Base-by-base conservation (phyloP, 768 basidiomycete genomes). In the Asterophora lycoperdoides region DNA sequence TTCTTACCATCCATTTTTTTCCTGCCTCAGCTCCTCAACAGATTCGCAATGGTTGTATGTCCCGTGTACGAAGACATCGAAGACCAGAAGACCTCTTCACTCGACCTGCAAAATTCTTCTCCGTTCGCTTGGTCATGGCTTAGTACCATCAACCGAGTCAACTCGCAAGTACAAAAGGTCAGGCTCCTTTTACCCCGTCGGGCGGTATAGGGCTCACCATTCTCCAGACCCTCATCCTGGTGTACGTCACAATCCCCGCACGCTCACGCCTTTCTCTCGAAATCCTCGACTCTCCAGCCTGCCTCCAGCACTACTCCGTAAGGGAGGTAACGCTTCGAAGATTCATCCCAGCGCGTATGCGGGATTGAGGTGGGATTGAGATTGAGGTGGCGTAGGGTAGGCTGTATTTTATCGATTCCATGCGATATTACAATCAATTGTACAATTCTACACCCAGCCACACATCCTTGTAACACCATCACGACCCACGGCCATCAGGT, bases 111-210 rank as follows among this genome's bases (percentile, higher is more conserved):
- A 50, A 88, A 90, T 46, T 67, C 79, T 1, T 68, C 77, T 15
- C 88, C 89, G 2, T 89, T 90, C 60, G 73, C 84, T 8, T 99
- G 96, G 96, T 79, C 89, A 10, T 97, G 93, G 94, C 77, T 99
- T 23, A 93, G 91, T 67, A 99, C 96, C 1, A 80, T 99, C 53
- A 98, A 96, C 63, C 83, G 96, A 32, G 95, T 97, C 10, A 97
- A 95, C 64, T 84, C 91, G 0, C 93, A 96, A 63, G 95, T 98
- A 4, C 92, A 93, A 68, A 99, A 99, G 81, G 95, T 91, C 18
- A 19, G 56, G n/a, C n/a, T n/a, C n/a, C n/a, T 49, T 32, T 30
- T 40, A 30, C 38, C 13, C 23, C 19, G 7, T 13, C 39, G 14
- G 9, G 6, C 20, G 9, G 32, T 18, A 44, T 50, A 32, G 2